Evolutionary conservation across 106 monocot genomes (phyloP), one percentile per base, ranked within the genome.

Genomic region (Iris macrosiphon): DNA sequence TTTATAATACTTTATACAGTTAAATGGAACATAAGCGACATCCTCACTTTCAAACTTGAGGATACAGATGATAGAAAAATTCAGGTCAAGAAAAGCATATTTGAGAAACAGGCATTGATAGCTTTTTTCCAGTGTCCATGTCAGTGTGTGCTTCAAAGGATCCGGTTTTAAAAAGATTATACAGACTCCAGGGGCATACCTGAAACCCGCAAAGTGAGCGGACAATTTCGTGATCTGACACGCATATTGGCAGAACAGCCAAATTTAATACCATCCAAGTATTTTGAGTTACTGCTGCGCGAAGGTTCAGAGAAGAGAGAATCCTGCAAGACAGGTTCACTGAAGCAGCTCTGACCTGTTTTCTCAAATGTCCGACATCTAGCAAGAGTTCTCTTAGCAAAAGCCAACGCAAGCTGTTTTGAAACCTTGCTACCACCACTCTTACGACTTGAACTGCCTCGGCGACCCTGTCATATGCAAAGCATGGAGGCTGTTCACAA

Each of bases 281-380:
- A 26, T 54, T 77, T 77, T 41, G 61, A 17, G 34, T 77, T 58
- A 56, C 29, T 55, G 41, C 40, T 50, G n/a, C 39, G 55, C 28
- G 35, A 32, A 63, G 73, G 61, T 37, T 45, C 31, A 31, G 69
- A 66, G 16, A 75, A 78, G 24, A 89, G 54, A 3, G 64, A 42
- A 64, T 80, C 74, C 12, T 64, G 57, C 30, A 90, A 63, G 23
- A 70, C 0, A 46, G 75, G 70, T 49, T 91, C 96, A 50, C 70
- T 72, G 33, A 98, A 98, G 72, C 87, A 98, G 73, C 90, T 91
- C 62, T 52, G 64, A 53, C 75, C 90, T 21, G 78, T 80, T 61
- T 72, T 58, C 60, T 91, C 86, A 49, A 74, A 91, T 52, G 65
- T 80, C 19, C 44, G 74, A 48, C 83, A 98, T 73, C 78, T 83